Base-by-base conservation (phyloP, 2,329 filamentous ascomycete genomes). In the Venturia oleaginea region DNA sequence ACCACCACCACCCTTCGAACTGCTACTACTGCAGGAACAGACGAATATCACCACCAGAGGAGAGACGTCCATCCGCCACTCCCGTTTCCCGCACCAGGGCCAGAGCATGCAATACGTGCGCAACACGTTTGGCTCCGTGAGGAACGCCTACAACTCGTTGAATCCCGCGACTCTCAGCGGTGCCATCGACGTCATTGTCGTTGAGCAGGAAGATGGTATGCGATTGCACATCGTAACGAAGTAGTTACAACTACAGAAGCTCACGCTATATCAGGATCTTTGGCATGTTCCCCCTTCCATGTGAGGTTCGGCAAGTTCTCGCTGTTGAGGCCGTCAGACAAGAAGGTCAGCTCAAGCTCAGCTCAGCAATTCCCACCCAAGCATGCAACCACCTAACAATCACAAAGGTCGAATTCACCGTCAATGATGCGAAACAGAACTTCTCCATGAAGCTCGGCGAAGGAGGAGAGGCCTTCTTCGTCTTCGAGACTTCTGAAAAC, bases 301-400 rank as follows among this genome's bases (percentile, higher is more conserved):
- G 94, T 99, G 69, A 92, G 94, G 71, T 99, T 99, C 76, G 94
- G 94, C 76, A 99, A 99, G 79, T 97, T 97, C 80, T 96, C 93
- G 66, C 83, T 99, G 46, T 80, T 99, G 72, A 89, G 94, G 27
- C 94, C 94, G 0, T 97, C 88, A 66, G 94, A 99, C 77, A 99
- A 99, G 79, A 99, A 97, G 84, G 79, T 79, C 73, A n/a, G 37
- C 54, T 57, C 46, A 99, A 97, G 84, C 79, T 79, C 73, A n/a
- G 37, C 54, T 57, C 46, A 30, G 37, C 43, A 15, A 11, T 37
- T 46, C 19, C 30, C 34, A 59, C 19, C 19, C n/a, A 42, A 7
- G 0, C 24, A 32, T 17, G 7, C 61, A 37, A 62, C 30, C 15
- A 5, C 37, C 32, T 63, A 55, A 51, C 63, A 19, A 13, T 11